A percentile compares a stretch with the other conserved stretches of the same genome.
Conservation (phyloP, 2,329 filamentous ascomycete species). For the Periconia digitata region DNA sequence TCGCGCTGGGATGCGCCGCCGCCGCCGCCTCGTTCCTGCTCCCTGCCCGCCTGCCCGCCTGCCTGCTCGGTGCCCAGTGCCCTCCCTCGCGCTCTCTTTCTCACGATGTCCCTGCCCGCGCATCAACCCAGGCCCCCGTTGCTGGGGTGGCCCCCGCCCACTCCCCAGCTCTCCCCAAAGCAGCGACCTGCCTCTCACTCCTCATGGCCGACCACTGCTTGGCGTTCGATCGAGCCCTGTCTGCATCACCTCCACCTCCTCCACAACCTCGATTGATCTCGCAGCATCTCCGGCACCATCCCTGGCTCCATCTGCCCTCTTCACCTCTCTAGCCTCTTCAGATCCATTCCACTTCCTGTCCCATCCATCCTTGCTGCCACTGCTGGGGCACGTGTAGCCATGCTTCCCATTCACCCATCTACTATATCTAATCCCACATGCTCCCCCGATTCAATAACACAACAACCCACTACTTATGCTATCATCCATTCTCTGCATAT, state of each 20-base stretch:
- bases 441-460: no score
- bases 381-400: conserved; percentile 31
- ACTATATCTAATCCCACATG: conserved; percentile 41
- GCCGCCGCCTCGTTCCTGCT: conserved; percentile 13
- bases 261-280: no score
- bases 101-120: no score
- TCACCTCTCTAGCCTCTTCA: conserved; percentile 26
- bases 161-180: conserved; percentile 33
- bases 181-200: conserved; percentile 24
- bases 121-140: no score
- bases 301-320: conserved; percentile 29
- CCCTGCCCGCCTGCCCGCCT: background rate
- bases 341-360: conserved; percentile 34
- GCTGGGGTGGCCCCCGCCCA: background rate
- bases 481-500: conserved; percentile 31
- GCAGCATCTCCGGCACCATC: conserved; percentile 8
- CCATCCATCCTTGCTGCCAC: conserved; percentile 37
- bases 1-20: conserved; percentile 28
- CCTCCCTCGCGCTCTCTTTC: conserved; percentile 10
- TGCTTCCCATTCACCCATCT: conserved; percentile 25
- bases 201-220: conserved; percentile 6
- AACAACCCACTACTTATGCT: conserved; percentile 21
- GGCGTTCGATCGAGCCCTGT: conserved; percentile 15
- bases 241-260: conserved; percentile 36
- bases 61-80: conserved; percentile 3